A percentile compares a stretch with the other conserved stretches of the same genome.
Evolutionary conservation across 352 stramenopile genomes (phyloP).

Genomic region (Phytophthora sojae): DNA sequence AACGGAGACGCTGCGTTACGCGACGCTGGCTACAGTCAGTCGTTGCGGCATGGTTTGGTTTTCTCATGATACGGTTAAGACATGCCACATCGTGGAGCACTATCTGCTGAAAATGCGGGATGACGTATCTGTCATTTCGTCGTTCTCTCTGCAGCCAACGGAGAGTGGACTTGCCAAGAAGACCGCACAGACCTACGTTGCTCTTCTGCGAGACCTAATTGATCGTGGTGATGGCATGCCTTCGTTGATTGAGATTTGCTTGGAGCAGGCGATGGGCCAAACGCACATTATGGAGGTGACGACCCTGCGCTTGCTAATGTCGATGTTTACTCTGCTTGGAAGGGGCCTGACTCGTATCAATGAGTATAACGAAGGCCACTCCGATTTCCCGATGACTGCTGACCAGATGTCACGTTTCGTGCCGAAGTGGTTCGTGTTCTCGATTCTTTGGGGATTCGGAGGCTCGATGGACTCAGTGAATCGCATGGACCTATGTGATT

Average conservation of each 20-base stretch:
- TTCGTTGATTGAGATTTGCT: constrained; percentile 92
- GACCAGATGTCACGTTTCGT: constrained; percentile 98
- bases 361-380: constrained; percentile 99
- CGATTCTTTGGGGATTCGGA: constrained; percentile 98
- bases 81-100: constrained; percentile 91
- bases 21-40: constrained; percentile 99
- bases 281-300: constrained; percentile 97
- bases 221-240: constrained; percentile 54
- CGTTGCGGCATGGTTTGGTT: constrained; percentile 99
- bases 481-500: constrained; percentile 92
- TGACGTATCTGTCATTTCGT: constrained; percentile 65
- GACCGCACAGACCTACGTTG: constrained; percentile 73
- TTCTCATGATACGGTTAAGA: constrained; percentile 95
- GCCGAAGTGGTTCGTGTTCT: constrained; percentile 98
- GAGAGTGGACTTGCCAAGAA: constrained; percentile 74
- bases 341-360: constrained; percentile 95
- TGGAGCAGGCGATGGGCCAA: constrained; percentile 93
- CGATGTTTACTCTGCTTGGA: constrained; percentile 96
- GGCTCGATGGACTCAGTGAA: constrained; percentile 95
- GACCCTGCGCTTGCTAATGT: constrained; percentile 94
- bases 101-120: constrained; percentile 80
- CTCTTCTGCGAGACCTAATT: constrained; percentile 67
- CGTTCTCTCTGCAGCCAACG: constrained; percentile 72
- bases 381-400: constrained; percentile 97
- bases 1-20: constrained; percentile 98